Percentiles rank a stretch among this genome's conserved stretches.
phyloP scores from a whole-genome alignment of 495 filamentous ascomycete species.

The Aspergillus hancockii region DNA sequence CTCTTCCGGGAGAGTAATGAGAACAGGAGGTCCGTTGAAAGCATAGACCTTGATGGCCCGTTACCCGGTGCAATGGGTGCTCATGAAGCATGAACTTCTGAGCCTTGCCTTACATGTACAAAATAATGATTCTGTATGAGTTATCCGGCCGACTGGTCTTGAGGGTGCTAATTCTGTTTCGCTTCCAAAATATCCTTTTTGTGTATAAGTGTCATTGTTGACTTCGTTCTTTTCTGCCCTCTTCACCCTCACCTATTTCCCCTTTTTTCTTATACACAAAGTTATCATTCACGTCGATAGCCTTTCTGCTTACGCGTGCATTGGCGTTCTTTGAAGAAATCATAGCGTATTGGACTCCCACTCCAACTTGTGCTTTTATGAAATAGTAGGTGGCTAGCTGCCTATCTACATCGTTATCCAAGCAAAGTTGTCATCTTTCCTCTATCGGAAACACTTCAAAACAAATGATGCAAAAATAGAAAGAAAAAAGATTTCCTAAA shows the following conservation, averaged over 20 bases:
- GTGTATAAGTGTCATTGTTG: conserved; percentile 7
- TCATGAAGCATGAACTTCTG: conserved; percentile 21
- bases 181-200: conserved; percentile 17
- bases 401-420: neutral
- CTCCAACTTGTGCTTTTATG: neutral
- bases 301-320: neutral
- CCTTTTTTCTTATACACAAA: conserved; percentile 15
- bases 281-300: neutral
- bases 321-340: conserved; percentile 2
- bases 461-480: neutral
- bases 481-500: conserved; percentile 4
- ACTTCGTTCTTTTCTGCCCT: neutral
- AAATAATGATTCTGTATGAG: conserved; percentile 26
- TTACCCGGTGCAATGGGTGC: conserved; percentile 44
- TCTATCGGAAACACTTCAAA: neutral
- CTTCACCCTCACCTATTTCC: conserved; percentile 5
- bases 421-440: neutral
- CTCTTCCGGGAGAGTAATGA: conserved; percentile 74
- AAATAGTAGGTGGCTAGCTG: neutral
- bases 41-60: conserved; percentile 75
- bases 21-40: conserved; percentile 70
- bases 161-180: conserved; percentile 4
- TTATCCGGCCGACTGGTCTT: conserved; percentile 5
- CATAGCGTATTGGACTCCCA: conserved; percentile 3
- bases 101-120: conserved; percentile 17